phyloP scores from a whole-genome alignment of 1,284 basidiomycete genomes.

The Pholiota adiposa region DNA sequence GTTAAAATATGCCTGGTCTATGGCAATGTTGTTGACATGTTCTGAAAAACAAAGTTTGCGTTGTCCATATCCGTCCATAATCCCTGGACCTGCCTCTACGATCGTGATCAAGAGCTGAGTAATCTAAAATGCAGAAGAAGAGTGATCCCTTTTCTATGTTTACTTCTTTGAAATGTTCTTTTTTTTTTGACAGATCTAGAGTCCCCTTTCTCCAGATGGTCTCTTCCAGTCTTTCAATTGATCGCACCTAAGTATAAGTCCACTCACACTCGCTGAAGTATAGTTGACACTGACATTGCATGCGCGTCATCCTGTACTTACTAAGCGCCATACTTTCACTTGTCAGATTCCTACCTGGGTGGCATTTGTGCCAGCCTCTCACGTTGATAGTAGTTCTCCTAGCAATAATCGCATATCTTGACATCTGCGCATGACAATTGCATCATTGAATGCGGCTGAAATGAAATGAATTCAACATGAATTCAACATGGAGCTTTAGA shows the following conservation, averaged over 20 bases:
- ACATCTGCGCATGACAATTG: constrained; percentile 16
- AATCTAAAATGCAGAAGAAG: background rate
- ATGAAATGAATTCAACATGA: too few relatives aligned
- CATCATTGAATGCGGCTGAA: background rate
- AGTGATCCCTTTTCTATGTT: background rate
- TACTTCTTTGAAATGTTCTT: background rate
- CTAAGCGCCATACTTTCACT: background rate
- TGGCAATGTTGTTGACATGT: constrained; percentile 1
- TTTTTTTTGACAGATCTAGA: background rate
- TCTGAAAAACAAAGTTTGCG: constrained; percentile 8
- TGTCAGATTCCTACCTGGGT: background rate
- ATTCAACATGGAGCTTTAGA: background rate
- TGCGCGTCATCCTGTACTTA: background rate
- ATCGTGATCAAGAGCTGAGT: background rate
- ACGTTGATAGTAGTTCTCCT: constrained; percentile 21
- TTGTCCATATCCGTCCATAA: constrained; percentile 3
- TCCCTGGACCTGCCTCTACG: background rate
- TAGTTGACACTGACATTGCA: background rate
- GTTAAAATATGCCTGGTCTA: background rate
- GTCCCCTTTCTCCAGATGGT: background rate
- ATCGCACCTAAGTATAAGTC: background rate
- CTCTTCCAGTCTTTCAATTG: background rate
- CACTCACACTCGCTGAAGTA: background rate
- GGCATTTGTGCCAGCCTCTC: constrained; percentile 9
- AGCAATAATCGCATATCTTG: constrained; percentile 17